Evolutionary conservation across 2,329 filamentous ascomycete species (phyloP), one percentile per base, ranked within the genome.

Genomic region (Coniella vitis): DNA sequence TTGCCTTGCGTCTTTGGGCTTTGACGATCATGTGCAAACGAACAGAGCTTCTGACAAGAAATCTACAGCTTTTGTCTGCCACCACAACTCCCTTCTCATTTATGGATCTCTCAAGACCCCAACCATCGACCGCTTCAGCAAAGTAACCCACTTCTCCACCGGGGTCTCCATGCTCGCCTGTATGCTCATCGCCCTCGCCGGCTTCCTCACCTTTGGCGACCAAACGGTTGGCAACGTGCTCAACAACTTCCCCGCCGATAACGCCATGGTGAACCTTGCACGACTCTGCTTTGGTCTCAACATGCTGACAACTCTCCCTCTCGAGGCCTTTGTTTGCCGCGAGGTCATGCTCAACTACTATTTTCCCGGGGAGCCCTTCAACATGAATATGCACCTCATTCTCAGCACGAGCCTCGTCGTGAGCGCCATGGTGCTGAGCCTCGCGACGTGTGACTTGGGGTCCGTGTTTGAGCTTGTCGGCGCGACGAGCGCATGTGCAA

Each of bases 21-120:
- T 21, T 22, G 38, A 10, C 41, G 29, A 12, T 49, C 29, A 35
- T 34, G 20, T 51, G 69, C 29, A 38, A 9, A 13, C 5, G 16
- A 20, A 38, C 9, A n/a, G n/a, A n/a, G n/a, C n/a, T n/a, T n/a
- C n/a, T n/a, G n/a, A n/a, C n/a, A n/a, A n/a, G n/a, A n/a, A n/a
- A n/a, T n/a, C n/a, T 7, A 12, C 43, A 78, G 81, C 81, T 43
- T 84, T 84, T 55, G 81, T 84, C 55, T 84, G 81, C 65, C 81
- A 98, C 64, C 93, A 98, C 72, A 98, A 98, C 70, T 95, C 89
- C 45, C 84, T 98, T 52, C 77, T 98, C 48, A 98, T 98, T 63
- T 98, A 98, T 69, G 91, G 91, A 57, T 97, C 91, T 3, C 79
- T 98, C 54, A 84, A 86, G 59, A 96, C 87, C 45, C 93, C 93